Evolutionary conservation across 78 protist species (phyloP), one percentile per base, ranked within the genome.

Genomic region (slime mould (Dictyostelium discoideum)): DNA sequence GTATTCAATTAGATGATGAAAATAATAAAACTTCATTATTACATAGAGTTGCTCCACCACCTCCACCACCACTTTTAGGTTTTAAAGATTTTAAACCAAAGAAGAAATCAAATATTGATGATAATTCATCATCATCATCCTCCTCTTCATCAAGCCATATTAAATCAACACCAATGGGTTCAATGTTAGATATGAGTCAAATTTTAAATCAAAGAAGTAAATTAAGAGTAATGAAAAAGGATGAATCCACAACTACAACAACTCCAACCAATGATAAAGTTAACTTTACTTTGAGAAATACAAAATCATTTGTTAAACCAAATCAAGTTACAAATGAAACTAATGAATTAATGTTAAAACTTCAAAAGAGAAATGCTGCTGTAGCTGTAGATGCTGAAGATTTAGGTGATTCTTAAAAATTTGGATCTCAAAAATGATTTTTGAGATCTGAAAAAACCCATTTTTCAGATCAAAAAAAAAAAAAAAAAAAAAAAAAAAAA

Each of bases 61-160:
- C 93, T 22, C 93, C 93, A 29, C 93, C 93, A 5, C 93, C 93
- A 4, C 65, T 88, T 44, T 63, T 88, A 3, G 93, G 93, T 29
- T 88, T 88, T 63, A 63, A 88, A 54, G 69, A 80, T 24, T 88
- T 88, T 48, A 80, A 88, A 69, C 80, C 89, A 14, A 67, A 63
- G 16, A 85, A 67, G 26, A 48, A 63, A 24, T 24, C 79, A 32
- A 78, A 22, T 11, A 77, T 14, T 5, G 82, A 76, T 16, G 82
- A 37, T 2, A 18, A 9, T 16, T 73, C 80, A 3, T 26, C 44
- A 0, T 14, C 80, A 3, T 76, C 85, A 10, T 79, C 54, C 0
- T 44, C 63, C 1, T 39, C 63, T 67, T 79, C 85, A 5, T 20
- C 67, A 67, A 67, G 32, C 24, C 76, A 67, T 24, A 22, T 67